Evolutionary conservation across 2,329 filamentous ascomycete species (phyloP).

Genomic region (Diaporthe australafricana): DNA sequence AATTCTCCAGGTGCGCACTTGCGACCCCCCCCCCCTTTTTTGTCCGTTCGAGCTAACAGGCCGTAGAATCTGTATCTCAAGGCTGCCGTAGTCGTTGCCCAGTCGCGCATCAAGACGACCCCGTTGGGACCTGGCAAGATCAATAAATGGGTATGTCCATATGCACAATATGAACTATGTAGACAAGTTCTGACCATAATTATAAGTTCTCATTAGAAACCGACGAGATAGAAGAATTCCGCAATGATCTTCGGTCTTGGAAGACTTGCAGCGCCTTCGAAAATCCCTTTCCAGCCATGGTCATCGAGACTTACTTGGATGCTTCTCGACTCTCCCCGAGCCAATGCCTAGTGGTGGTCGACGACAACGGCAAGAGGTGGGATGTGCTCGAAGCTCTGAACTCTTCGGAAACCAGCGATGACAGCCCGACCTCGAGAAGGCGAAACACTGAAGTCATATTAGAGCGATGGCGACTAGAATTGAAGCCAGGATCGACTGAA

Average conservation of each 20-base stretch:
- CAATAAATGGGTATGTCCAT: slow-evolving; percentile 84
- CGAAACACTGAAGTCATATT: slow-evolving; percentile 81
- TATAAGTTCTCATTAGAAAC: slow-evolving; percentile 92
- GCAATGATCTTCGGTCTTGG: slow-evolving; percentile 85
- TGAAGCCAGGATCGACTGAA: slow-evolving; percentile 71
- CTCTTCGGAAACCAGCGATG: slow-evolving; percentile 66
- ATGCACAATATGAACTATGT: slow-evolving; percentile 7
- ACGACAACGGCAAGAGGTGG: slow-evolving; percentile 92
- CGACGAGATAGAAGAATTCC: slow-evolving; percentile 90
- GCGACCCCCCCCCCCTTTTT: background rate
- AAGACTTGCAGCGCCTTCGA: slow-evolving; percentile 82
- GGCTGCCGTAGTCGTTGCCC: slow-evolving; percentile 84
- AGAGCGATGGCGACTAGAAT: slow-evolving; percentile 90
- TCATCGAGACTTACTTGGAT: slow-evolving; percentile 92
- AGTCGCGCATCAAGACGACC: slow-evolving; percentile 80
- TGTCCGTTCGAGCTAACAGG: slow-evolving; percentile 32
- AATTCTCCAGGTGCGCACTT: slow-evolving; percentile 84
- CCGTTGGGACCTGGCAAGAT: slow-evolving; percentile 69
- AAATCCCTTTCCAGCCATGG: slow-evolving; percentile 82
- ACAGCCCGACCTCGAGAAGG: slow-evolving; percentile 53
- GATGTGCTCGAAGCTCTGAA: slow-evolving; percentile 89
- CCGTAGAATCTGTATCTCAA: slow-evolving; percentile 92
- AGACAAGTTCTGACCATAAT: slow-evolving; percentile 30
- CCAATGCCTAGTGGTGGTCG: slow-evolving; percentile 87
- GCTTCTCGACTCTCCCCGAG: slow-evolving; percentile 81